phyloP scores from a whole-genome alignment of 2,329 filamentous ascomycete genomes.

The Aspergillus cejpii region DNA sequence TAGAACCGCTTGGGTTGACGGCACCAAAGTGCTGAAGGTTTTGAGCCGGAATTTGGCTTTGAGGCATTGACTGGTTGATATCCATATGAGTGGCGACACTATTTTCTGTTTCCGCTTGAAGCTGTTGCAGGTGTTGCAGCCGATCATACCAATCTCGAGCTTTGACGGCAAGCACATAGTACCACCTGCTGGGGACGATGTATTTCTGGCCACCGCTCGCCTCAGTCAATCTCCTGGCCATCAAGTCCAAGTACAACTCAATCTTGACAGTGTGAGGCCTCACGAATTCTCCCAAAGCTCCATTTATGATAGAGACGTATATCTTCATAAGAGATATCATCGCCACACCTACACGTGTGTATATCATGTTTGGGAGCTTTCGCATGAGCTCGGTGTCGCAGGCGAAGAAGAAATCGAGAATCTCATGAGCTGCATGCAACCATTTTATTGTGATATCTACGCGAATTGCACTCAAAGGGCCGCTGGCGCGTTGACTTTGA shows the following conservation, averaged over 20 bases:
- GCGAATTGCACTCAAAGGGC: constrained; percentile 28
- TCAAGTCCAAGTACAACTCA: constrained; percentile 27
- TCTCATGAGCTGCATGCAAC: constrained; percentile 32
- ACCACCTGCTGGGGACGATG: constrained; percentile 31
- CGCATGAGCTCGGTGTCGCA: constrained; percentile 32
- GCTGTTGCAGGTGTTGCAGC: constrained; percentile 17
- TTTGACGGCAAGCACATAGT: constrained; percentile 28
- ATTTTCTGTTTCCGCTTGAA: constrained; percentile 14
- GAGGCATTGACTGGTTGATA: constrained; percentile 2
- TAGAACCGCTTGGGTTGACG: constrained; percentile 4
- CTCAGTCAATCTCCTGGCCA: constrained; percentile 27
- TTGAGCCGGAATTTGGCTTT: constrained; percentile 1
- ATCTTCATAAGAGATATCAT: constrained; percentile 33
- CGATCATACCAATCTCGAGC: constrained; percentile 30
- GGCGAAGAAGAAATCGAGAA: constrained; percentile 28
- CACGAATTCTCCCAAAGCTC: constrained; percentile 28
- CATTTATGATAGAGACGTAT: constrained; percentile 29
- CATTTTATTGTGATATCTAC: constrained; percentile 35
- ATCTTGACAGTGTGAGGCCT: constrained; percentile 26
- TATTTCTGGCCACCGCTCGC: constrained; percentile 31
- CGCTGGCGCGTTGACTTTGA: constrained; percentile 2
- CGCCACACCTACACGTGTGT: constrained; percentile 28
- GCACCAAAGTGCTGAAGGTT: constrained; percentile 7
- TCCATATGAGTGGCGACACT: constrained; percentile 7
- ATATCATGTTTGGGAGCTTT: constrained; percentile 30